phyloP scores from a whole-genome alignment of 192 early-diverging fungal species.

The Lunasporangiospora selenospora region DNA sequence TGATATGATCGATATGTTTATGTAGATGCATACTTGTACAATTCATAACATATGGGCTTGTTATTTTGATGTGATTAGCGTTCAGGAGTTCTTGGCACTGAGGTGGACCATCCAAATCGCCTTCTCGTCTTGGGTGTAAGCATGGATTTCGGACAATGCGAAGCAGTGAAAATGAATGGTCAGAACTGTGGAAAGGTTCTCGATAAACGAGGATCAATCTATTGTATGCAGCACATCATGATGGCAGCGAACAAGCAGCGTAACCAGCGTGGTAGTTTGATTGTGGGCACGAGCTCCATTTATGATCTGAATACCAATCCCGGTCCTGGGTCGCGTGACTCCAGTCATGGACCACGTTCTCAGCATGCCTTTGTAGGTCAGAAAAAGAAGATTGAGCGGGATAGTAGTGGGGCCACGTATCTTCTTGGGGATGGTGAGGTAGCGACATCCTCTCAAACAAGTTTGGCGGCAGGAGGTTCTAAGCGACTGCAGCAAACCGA shows the following conservation, averaged over 20 bases:
- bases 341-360: too few relatives aligned
- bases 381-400: too few relatives aligned
- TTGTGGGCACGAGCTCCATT: slow-evolving; percentile 42
- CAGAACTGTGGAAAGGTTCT: slow-evolving; percentile 24
- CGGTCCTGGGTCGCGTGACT: too few relatives aligned
- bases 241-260: slow-evolving; percentile 34
- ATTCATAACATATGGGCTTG: too few relatives aligned
- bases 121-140: slow-evolving; percentile 18
- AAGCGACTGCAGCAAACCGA: too few relatives aligned
- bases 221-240: slow-evolving; percentile 40
- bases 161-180: slow-evolving; percentile 30
- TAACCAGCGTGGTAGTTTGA: slow-evolving; percentile 36
- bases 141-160: slow-evolving; percentile 25
- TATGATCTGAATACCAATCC: slow-evolving; percentile 36
- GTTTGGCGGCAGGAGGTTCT: too few relatives aligned
- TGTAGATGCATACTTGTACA: too few relatives aligned
- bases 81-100: slow-evolving; percentile 24
- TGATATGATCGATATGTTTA: too few relatives aligned
- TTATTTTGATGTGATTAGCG: background rate
- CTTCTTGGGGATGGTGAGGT: too few relatives aligned
- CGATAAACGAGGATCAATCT: slow-evolving; percentile 23
- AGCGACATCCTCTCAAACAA: too few relatives aligned
- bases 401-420: too few relatives aligned
- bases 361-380: too few relatives aligned
- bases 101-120: slow-evolving; percentile 32